Percentiles rank a stretch among this genome's conserved stretches.
phyloP scores from a whole-genome alignment of 1,139 yeast species.

The Yamadazyma mexicana region DNA sequence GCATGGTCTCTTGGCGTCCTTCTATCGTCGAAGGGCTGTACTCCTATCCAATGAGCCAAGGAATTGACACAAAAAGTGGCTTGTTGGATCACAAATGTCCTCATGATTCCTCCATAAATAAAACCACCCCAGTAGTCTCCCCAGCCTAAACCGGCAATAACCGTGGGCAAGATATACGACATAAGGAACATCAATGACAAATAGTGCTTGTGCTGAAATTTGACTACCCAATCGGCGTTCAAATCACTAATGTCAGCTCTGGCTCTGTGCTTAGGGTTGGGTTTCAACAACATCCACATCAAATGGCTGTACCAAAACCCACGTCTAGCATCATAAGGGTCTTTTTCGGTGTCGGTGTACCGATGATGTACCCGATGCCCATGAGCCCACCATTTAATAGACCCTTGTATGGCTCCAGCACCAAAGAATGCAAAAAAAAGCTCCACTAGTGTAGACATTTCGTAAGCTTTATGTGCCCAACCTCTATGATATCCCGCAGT shows the following conservation, averaged over 20 bases:
- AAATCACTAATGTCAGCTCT: conserved; percentile 94
- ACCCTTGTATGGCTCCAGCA: conserved; percentile 94
- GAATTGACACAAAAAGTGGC: conserved; percentile 99
- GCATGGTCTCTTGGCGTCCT: conserved; percentile 96
- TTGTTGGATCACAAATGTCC: conserved; percentile 85
- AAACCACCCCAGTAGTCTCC: conserved; percentile 92
- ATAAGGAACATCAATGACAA: conserved; percentile 61
- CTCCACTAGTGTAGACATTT: conserved; percentile 69
- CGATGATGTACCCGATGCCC: conserved; percentile 97
- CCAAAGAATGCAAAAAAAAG: conserved; percentile 80
- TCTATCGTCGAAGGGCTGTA: conserved; percentile 95
- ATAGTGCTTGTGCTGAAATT: conserved; percentile 92
- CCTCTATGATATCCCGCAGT: conserved; percentile 81
- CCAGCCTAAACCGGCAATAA: conserved; percentile 77
- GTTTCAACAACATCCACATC: conserved; percentile 95
- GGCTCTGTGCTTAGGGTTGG: conserved; percentile 92
- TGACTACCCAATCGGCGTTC: conserved; percentile 84
- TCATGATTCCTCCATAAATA: conserved; percentile 83
- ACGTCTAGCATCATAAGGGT: conserved; percentile 93
- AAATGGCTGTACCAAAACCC: conserved; percentile 96
- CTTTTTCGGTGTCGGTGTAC: conserved; percentile 93
- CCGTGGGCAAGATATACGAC: conserved; percentile 72
- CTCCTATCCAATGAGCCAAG: conserved; percentile 98
- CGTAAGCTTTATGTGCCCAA: conserved; percentile 83
- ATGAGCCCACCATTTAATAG: conserved; percentile 98